phyloP scores from a whole-genome alignment of 2,329 filamentous ascomycete species.

The Leptosphaerulina australis region DNA sequence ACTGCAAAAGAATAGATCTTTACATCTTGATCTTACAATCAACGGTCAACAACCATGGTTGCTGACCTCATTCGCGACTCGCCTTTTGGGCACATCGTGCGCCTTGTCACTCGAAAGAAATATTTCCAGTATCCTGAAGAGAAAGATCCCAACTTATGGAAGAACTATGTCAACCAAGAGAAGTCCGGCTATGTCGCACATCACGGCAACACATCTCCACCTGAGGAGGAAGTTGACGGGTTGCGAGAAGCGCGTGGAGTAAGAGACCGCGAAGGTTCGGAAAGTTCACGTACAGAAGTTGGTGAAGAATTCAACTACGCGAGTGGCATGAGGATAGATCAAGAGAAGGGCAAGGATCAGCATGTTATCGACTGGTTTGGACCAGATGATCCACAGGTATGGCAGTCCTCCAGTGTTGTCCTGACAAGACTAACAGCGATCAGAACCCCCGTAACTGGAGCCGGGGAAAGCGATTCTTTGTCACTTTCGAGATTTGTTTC shows the following conservation, averaged over 20 bases:
- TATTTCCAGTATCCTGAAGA: constrained; percentile 56
- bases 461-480: constrained; percentile 50
- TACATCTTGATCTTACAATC: not conserved
- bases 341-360: constrained; percentile 59
- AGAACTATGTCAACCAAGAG: constrained; percentile 56
- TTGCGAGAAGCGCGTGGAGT: constrained; percentile 16
- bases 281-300: constrained; percentile 20
- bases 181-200: constrained; percentile 58
- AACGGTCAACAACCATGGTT: constrained; percentile 10
- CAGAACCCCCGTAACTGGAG: constrained; percentile 58
- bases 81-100: constrained; percentile 47
- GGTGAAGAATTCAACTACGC: constrained; percentile 36
- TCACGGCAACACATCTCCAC: constrained; percentile 50
- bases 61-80: constrained; percentile 31
- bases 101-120: constrained; percentile 48
- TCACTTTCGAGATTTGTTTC: constrained; percentile 56
- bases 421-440: not conserved
- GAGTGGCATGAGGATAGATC: constrained; percentile 54
- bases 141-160: constrained; percentile 55
- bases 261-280: constrained; percentile 19
- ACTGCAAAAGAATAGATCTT: not conserved
- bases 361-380: constrained; percentile 60
- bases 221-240: constrained; percentile 42
- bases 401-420: not conserved
- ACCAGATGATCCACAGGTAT: constrained; percentile 52